Conservation (phyloP, 2,329 filamentous ascomycete genomes). For the Pseudogymnoascus verrucosus region DNA sequence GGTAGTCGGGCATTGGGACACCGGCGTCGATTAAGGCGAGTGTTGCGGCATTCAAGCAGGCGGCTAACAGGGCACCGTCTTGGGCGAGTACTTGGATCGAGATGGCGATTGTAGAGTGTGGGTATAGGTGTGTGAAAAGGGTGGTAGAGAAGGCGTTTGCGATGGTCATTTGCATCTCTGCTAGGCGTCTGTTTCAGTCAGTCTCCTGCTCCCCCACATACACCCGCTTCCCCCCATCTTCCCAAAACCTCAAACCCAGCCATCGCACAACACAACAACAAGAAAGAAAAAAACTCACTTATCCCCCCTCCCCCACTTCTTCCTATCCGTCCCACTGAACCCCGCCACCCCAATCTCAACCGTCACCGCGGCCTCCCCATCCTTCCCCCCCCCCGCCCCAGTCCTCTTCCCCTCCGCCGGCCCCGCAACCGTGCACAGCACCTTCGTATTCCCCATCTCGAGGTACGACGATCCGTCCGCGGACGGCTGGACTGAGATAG, state of each 20-base stretch:
- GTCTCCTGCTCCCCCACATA: background rate
- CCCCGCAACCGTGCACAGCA: slow-evolving; percentile 86
- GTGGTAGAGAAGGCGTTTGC: slow-evolving; percentile 67
- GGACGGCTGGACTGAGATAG: slow-evolving; percentile 85
- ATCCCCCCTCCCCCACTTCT: too few relatives aligned
- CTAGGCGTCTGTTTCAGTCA: slow-evolving; percentile 52
- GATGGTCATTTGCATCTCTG: slow-evolving; percentile 75
- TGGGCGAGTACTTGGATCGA: slow-evolving; percentile 81
- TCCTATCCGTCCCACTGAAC: too few relatives aligned
- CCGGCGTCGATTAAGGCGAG: slow-evolving; percentile 91
- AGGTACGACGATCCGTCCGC: slow-evolving; percentile 91
- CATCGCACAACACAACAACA: too few relatives aligned
- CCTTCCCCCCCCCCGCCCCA: too few relatives aligned
- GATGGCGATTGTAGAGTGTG: slow-evolving; percentile 75
- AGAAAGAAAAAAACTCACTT: too few relatives aligned
- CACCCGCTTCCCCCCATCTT: background rate
- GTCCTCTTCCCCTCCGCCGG: slow-evolving; percentile 61
- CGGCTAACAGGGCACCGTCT: slow-evolving; percentile 83
- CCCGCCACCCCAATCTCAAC: too few relatives aligned
- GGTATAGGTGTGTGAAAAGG: slow-evolving; percentile 81
- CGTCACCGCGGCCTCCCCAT: too few relatives aligned
- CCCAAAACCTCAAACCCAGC: background rate
- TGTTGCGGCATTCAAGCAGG: slow-evolving; percentile 83
- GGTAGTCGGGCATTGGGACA: slow-evolving; percentile 88
- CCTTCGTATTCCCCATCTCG: slow-evolving; percentile 95